These are phyloP conservation scores for Amniculicola lignicola DNA, from an alignment of 495 filamentous ascomycete genomes.

Conservation along the genomic window DNA sequence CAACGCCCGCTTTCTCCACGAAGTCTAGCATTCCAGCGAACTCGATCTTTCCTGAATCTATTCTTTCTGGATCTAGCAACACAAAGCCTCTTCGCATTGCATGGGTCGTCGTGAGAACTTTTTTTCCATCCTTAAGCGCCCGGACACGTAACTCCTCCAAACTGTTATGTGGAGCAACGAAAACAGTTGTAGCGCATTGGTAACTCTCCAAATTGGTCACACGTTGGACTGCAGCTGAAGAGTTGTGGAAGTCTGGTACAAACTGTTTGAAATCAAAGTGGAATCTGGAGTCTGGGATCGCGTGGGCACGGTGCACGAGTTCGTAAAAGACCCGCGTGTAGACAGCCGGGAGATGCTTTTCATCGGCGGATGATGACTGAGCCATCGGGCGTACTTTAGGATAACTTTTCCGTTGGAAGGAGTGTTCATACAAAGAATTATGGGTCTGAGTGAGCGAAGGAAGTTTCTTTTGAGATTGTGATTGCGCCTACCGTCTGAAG, in stretches of 20 bases:
- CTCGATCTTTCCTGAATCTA: slow-evolving; percentile 5
- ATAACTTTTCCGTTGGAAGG: too few species aligned
- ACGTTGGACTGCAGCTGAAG: slow-evolving; percentile 9
- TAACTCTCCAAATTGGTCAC: slow-evolving; percentile 4
- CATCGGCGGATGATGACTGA: too few species aligned
- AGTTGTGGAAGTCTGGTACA: slow-evolving; percentile 18
- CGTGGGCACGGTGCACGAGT: slow-evolving; percentile 17
- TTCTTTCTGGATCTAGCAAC: slow-evolving; percentile 16
- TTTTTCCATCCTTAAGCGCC: slow-evolving; percentile 22
- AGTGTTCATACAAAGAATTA: too few species aligned
- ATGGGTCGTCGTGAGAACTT: slow-evolving; percentile 12
- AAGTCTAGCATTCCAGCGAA: slow-evolving; percentile 15
- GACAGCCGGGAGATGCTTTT: too few species aligned
- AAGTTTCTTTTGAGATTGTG: too few species aligned
- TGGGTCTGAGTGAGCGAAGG: too few species aligned
- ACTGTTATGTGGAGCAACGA: slow-evolving; percentile 19
- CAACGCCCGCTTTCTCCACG: slow-evolving; percentile 23
- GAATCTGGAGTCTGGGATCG: slow-evolving; percentile 22
- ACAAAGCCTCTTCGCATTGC: slow-evolving; percentile 21
- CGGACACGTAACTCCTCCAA: slow-evolving; percentile 13
- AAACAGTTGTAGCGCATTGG: slow-evolving; percentile 4
- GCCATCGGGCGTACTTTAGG: too few species aligned
- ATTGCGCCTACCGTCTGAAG: too few species aligned
- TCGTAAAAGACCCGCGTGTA: neutral
- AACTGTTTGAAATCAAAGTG: slow-evolving; percentile 18